Conservation (phyloP, 129 eudicot species). For the Silybum marianum region DNA sequence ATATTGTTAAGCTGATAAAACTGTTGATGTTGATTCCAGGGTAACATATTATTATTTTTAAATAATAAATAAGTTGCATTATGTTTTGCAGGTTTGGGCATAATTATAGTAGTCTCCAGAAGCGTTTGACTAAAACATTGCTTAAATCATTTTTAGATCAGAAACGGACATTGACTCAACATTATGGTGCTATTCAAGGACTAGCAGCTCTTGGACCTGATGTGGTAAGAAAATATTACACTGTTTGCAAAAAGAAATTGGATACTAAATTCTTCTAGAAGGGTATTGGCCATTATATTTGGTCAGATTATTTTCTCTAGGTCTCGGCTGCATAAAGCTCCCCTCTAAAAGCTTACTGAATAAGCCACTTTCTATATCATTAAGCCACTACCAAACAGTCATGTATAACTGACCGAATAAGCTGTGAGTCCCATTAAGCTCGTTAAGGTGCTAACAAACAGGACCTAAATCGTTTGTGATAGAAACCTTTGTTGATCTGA, state of each 20-base stretch:
- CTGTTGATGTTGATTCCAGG: neutral
- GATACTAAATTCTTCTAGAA: neutral
- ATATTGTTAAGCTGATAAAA: slow-evolving; percentile 12
- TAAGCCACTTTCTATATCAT: too few species aligned
- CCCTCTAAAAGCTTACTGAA: too few species aligned
- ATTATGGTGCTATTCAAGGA: slow-evolving; percentile 86
- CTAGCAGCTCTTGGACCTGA: slow-evolving; percentile 77
- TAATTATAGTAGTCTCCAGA: slow-evolving; percentile 65
- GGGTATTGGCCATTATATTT: neutral
- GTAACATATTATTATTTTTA: neutral
- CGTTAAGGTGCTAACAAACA: too few species aligned
- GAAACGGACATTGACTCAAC: slow-evolving; percentile 66
- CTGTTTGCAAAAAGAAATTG: neutral
- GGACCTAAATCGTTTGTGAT: neutral
- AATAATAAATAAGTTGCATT: neutral
- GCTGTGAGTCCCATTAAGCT: too few species aligned
- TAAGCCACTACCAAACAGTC: too few species aligned
- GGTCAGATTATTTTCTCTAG: neutral
- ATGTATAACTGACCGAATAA: too few species aligned
- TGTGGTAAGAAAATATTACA: slow-evolving; percentile 42
- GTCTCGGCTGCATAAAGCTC: neutral
- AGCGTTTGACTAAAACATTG: slow-evolving; percentile 68
- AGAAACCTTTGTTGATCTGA: too few species aligned
- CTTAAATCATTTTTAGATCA: slow-evolving; percentile 65
- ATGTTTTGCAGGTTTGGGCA: slow-evolving; percentile 64